Evolutionary conservation across 2,329 filamentous ascomycete genomes (phyloP).

Genomic region (Beauveria sp.): DNA sequence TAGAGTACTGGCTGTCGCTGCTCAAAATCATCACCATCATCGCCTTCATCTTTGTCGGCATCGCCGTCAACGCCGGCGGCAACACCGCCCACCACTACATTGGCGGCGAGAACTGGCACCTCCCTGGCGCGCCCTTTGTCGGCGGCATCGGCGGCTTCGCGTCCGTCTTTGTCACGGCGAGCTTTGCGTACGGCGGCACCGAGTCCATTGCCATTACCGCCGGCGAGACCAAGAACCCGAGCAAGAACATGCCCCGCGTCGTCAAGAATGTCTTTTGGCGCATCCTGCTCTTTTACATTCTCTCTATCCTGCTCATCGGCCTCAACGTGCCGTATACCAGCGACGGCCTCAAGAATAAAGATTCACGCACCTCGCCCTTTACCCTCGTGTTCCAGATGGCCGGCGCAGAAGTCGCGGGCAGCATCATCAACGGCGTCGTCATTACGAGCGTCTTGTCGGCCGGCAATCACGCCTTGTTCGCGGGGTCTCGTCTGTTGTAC

Average conservation of each 20-base stretch:
- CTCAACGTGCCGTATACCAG: constrained; percentile 51
- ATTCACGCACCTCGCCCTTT: constrained; percentile 28
- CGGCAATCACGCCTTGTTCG: constrained; percentile 30
- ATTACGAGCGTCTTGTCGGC: constrained; percentile 30
- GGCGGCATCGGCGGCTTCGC: constrained; percentile 58
- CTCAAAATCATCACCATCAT: constrained; percentile 47
- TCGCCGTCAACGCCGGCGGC: constrained; percentile 44
- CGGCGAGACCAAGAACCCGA: constrained; percentile 56
- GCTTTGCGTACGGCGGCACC: constrained; percentile 42
- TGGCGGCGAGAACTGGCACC: constrained; percentile 49
- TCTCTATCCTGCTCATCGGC: constrained; percentile 38
- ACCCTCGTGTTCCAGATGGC: constrained; percentile 54
- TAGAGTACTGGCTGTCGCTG: constrained; percentile 50
- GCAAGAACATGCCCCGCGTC: constrained; percentile 52
- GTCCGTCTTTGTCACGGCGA: constrained; percentile 45
- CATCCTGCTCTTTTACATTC: constrained; percentile 44
- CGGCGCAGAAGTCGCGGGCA: constrained; percentile 42
- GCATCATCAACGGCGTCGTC: constrained; percentile 54
- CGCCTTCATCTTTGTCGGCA: constrained; percentile 56
- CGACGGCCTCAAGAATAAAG: constrained; percentile 3
- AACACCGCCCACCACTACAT: constrained; percentile 48
- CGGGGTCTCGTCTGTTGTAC: constrained; percentile 27
- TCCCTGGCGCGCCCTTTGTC: constrained; percentile 55
- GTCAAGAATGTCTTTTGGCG: constrained; percentile 61
- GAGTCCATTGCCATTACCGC: constrained; percentile 46